Evolutionary conservation across 768 basidiomycete species (phyloP), one percentile per base, ranked within the genome.

Genomic region (Lactarius sp.): DNA sequence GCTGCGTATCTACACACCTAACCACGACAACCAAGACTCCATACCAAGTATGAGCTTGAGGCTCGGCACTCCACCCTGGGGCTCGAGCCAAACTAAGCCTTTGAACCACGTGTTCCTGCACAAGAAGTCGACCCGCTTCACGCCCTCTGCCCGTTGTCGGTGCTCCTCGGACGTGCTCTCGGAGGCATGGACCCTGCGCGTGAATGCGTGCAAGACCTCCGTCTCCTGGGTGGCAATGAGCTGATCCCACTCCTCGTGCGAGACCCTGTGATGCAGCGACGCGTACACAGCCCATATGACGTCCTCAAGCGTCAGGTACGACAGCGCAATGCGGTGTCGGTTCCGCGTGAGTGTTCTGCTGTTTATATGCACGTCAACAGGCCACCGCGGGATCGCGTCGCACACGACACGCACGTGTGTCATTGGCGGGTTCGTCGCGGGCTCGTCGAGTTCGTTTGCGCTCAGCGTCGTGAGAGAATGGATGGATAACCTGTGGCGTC

Each of bases 121-220:
- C 52, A 68, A 57, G n/a, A 63, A 68, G 56, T 68, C 68, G 39
- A 68, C 49, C 36, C 59, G 66, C 66, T 68, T 68, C 46, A 68
- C 68, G 13, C 68, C 68, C 36, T 63, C 61, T 14, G 66, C 44
- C 51, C 55, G 58, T 56, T 64, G 66, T 59, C 55, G 50, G 36
- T 56, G 54, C 56, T 63, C 59, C 4, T 36, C 36, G 7, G 52
- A 59, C 6, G 58, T 39, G 36, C 13, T 56, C 27, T 54, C 34
- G 18, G 46, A 55, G 33, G 68, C 59, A 59, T 68, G 67, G 68
- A 37, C 67, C 18, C 68, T 62, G 41, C 66, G 68, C 22, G 68
- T 68, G 61, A 63, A 68, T 41, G 68, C 68, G 13, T 62, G 61
- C 27, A 66, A 42, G 41, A 68, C 52, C 0, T 68, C 62, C 36